Percentiles rank a stretch among this genome's conserved stretches.
These are phyloP conservation scores for Tulasnella sp. DNA, from an alignment of 768 basidiomycete genomes.

Conservation along the genomic window DNA sequence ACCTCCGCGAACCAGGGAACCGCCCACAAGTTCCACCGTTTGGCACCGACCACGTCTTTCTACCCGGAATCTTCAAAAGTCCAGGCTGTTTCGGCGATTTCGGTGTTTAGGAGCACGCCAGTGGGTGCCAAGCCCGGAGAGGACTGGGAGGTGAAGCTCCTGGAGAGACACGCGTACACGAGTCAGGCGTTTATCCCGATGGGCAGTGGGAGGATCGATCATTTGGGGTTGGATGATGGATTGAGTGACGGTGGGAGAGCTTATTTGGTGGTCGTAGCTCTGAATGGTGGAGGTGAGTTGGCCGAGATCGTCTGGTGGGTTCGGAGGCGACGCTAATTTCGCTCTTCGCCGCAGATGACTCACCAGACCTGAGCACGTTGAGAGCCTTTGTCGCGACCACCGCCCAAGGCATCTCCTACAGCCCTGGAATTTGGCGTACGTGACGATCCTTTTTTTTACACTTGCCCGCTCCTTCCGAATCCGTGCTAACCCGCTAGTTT, in stretches of 20 bases:
- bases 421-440: slow-evolving; percentile 87
- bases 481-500: slow-evolving; percentile 11
- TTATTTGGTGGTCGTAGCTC: slow-evolving; percentile 84
- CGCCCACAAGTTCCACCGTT: slow-evolving; percentile 89
- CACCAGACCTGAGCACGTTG: slow-evolving; percentile 68
- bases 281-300: slow-evolving; percentile 53
- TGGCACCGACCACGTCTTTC: slow-evolving; percentile 62
- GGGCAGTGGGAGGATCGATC: slow-evolving; percentile 52
- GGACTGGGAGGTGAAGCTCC: slow-evolving; percentile 57
- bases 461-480: slow-evolving; percentile 5
- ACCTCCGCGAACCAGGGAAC: slow-evolving; percentile 86
- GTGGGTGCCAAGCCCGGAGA: slow-evolving; percentile 46
- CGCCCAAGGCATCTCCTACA: slow-evolving; percentile 83
- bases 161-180: slow-evolving; percentile 86
- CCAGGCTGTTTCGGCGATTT: slow-evolving; percentile 61
- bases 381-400: slow-evolving; percentile 78
- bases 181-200: slow-evolving; percentile 95
- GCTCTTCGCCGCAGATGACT: slow-evolving; percentile 48
- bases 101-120: slow-evolving; percentile 80
- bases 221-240: slow-evolving; percentile 42
- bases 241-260: slow-evolving; percentile 49
- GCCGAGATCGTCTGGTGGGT: background rate
- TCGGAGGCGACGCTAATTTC: background rate
- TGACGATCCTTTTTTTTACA: slow-evolving; percentile 34
- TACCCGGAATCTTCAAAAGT: slow-evolving; percentile 55